Evolutionary conservation across 1,284 basidiomycete species (phyloP).

Genomic region (Irpex lacteus): DNA sequence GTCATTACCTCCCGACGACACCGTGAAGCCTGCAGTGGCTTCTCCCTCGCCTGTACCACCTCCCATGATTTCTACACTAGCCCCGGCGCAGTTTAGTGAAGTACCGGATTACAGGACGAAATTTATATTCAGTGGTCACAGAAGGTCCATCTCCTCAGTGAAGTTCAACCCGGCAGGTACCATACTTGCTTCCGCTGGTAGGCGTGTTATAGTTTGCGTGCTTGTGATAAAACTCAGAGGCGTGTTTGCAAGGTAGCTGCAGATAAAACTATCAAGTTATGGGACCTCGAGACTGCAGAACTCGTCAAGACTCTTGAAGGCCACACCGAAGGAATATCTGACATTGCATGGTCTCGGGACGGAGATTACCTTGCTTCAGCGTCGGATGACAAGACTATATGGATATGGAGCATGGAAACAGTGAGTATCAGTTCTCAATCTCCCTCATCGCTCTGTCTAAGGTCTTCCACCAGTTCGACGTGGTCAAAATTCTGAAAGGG

Average conservation of each 20-base stretch:
- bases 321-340: constrained; percentile 82
- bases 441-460: background rate
- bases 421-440: constrained; percentile 37
- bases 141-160: constrained; percentile 68
- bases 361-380: constrained; percentile 83
- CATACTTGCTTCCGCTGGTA: constrained; percentile 74
- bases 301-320: constrained; percentile 68
- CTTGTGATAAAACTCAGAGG: constrained; percentile 13
- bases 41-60: background rate
- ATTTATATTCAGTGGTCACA: constrained; percentile 70
- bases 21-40: background rate
- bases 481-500: constrained; percentile 65
- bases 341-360: constrained; percentile 84
- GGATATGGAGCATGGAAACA: constrained; percentile 75
- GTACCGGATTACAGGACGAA: constrained; percentile 40
- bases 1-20: background rate
- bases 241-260: constrained; percentile 55
- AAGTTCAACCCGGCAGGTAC: constrained; percentile 80
- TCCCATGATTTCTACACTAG: background rate
- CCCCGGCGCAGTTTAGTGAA: background rate
- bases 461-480: constrained; percentile 43
- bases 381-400: constrained; percentile 85
- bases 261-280: constrained; percentile 78
- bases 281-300: constrained; percentile 70
- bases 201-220: constrained; percentile 25